phyloP scores from a whole-genome alignment of 192 early-diverging fungal species.

The Martensiomyces pterosporus region DNA sequence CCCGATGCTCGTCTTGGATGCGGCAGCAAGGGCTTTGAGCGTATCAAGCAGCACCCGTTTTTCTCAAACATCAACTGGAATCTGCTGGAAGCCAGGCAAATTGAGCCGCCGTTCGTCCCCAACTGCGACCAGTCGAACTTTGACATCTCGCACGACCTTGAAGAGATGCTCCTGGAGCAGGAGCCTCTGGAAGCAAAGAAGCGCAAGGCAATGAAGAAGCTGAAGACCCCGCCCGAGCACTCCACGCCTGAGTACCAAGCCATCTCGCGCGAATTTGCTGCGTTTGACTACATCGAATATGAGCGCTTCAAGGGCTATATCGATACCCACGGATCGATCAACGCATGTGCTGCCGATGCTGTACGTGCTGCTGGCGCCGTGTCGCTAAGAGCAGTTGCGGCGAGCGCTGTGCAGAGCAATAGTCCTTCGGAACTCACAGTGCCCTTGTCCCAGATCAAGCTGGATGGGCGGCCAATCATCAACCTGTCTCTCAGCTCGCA shows the following conservation, averaged over 20 bases:
- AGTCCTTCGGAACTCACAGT: too few species aligned
- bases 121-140: slow-evolving; percentile 88
- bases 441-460: slow-evolving; percentile 16
- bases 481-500: too few species aligned
- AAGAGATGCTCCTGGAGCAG: slow-evolving; percentile 95
- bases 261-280: slow-evolving; percentile 67
- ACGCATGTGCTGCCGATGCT: slow-evolving; percentile 26
- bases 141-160: slow-evolving; percentile 93
- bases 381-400: background rate
- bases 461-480: slow-evolving; percentile 35
- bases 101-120: slow-evolving; percentile 78
- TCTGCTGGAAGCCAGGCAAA: slow-evolving; percentile 63
- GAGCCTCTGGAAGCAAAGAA: slow-evolving; percentile 84
- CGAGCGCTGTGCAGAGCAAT: too few species aligned
- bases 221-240: slow-evolving; percentile 29
- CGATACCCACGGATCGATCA: slow-evolving; percentile 51
- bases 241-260: slow-evolving; percentile 57
- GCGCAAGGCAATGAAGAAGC: slow-evolving; percentile 53
- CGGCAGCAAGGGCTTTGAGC: slow-evolving; percentile 65
- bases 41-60: slow-evolving; percentile 73
- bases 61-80: slow-evolving; percentile 76
- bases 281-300: slow-evolving; percentile 81
- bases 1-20: slow-evolving; percentile 72
- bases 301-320: slow-evolving; percentile 65
- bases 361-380: slow-evolving; percentile 4